Conservation (phyloP, 1,284 basidiomycete genomes). For the Ceratobasidium sp. region DNA sequence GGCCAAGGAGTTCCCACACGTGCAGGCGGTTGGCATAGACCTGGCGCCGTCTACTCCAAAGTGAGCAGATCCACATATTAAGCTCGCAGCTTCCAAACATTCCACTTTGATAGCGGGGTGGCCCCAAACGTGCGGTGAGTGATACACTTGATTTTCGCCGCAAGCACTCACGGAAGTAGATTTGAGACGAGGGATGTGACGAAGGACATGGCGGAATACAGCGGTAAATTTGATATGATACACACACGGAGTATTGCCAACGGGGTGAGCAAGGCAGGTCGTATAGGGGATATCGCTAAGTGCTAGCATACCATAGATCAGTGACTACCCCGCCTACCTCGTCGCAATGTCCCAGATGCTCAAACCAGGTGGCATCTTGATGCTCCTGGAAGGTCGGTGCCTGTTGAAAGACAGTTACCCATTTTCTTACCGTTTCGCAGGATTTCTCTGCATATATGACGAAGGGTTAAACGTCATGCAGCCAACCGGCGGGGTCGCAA, state of each 20-base stretch:
- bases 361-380: slow-evolving; percentile 43
- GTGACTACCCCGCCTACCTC: neutral
- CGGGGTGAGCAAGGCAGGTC: slow-evolving; percentile 20
- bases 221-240: slow-evolving; percentile 43
- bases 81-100: neutral
- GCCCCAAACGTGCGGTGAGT: slow-evolving; percentile 25
- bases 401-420: neutral
- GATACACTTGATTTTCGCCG: neutral
- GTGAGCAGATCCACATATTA: neutral
- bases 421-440: neutral
- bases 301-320: slow-evolving; percentile 1
- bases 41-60: slow-evolving; percentile 42
- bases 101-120: neutral
- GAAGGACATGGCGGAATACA: slow-evolving; percentile 36
- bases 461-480: slow-evolving; percentile 1
- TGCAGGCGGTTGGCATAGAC: slow-evolving; percentile 45
- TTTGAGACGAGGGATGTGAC: slow-evolving; percentile 46
- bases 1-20: slow-evolving; percentile 44
- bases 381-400: slow-evolving; percentile 24
- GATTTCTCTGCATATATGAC: slow-evolving; percentile 15
- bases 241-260: slow-evolving; percentile 39
- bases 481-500: slow-evolving; percentile 28
- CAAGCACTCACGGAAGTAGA: neutral
- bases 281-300: neutral
- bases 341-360: slow-evolving; percentile 13